Base-by-base conservation (phyloP, 2,329 filamentous ascomycete species). In the Pestalotiopsis sp. region DNA sequence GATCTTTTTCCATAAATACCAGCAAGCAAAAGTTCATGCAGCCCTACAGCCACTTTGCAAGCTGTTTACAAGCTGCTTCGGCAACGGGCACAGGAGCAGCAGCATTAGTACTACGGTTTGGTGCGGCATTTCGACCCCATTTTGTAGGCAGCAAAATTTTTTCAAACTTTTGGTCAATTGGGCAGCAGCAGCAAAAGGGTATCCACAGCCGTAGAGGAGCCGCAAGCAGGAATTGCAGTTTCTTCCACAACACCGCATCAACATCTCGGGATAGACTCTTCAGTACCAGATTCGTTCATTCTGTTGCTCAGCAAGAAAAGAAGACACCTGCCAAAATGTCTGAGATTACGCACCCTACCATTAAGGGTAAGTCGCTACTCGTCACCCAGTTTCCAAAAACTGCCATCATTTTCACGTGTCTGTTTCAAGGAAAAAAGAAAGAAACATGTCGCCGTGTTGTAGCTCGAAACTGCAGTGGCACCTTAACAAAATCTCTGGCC, bases 261-360 rank as follows among this genome's bases (percentile, higher is more conserved):
- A 27, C 20, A 52, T 52, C 31, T 25, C 17, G 17, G 20, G 13
- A 65, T 25, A 58, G 25, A 36, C n/a, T 31, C 31, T 36, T 14
- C 20, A n/a, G 62, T n/a, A 25, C 20, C 38, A 64, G 62, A 64
- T 64, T 23, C 25, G 39, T 23, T 49, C 20, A 17, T 31, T 64
- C 38, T 25, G 9, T 36, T 62, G 49, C 27, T 39, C 23, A 25
- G 17, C 41, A 65, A 65, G 25, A 55, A 55, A 17, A 36, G 7
- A 9, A 36, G 2, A 9, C 31, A 36, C 31, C 45, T 55, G 49
- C 55, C 70, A 81, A 79, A 74, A 88, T 87, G 86, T 81, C 82
- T 73, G 86, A 88, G 73, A 86, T 88, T 75, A 82, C 82, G 69
- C 87, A 89, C 81, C 79, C 79, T 75, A 89, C 86, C 77, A 88